These are phyloP conservation scores for Alternaria tenuissima DNA, from an alignment of 2,329 filamentous ascomycete genomes.

Conservation along the genomic window DNA sequence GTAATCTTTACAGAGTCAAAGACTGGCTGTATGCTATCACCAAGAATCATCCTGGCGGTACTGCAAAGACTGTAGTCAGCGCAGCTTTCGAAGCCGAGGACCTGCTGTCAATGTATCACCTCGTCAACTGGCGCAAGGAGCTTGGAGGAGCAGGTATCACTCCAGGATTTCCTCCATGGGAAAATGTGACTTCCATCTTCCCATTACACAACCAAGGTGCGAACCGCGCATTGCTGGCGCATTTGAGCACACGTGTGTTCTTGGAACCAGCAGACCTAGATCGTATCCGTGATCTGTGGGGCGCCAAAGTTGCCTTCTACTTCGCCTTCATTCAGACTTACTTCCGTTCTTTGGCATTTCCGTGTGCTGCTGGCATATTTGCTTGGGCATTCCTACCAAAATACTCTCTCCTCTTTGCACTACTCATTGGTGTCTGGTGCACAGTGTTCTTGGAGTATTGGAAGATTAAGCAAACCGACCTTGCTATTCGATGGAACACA, in stretches of 20 bases:
- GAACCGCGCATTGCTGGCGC: conserved; percentile 78
- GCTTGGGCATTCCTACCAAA: conserved; percentile 43
- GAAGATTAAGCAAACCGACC: conserved; percentile 44
- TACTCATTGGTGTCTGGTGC: conserved; percentile 45
- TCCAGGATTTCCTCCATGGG: conserved; percentile 73
- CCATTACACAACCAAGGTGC: conserved; percentile 79
- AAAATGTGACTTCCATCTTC: conserved; percentile 76
- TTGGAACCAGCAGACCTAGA: conserved; percentile 73
- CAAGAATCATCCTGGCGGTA: conserved; percentile 64
- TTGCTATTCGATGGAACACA: conserved; percentile 46
- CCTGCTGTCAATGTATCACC: conserved; percentile 76
- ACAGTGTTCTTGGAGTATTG: conserved; percentile 48
- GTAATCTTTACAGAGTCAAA: conserved; percentile 65
- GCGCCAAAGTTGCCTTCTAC: conserved; percentile 66
- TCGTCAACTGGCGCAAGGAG: conserved; percentile 75
- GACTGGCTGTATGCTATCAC: conserved; percentile 86
- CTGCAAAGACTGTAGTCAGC: conserved; percentile 54
- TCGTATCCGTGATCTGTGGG: conserved; percentile 77
- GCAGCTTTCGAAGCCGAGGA: conserved; percentile 81
- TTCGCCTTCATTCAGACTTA: conserved; percentile 49
- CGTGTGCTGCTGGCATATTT: conserved; percentile 40
- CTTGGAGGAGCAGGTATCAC: conserved; percentile 83
- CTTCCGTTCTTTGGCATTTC: conserved; percentile 41
- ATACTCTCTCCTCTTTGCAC: conserved; percentile 42
- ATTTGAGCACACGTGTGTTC: conserved; percentile 76